These are phyloP conservation scores for Lithospermum erythrorhizon DNA, from an alignment of 257 asterid species.

Conservation along the genomic window DNA sequence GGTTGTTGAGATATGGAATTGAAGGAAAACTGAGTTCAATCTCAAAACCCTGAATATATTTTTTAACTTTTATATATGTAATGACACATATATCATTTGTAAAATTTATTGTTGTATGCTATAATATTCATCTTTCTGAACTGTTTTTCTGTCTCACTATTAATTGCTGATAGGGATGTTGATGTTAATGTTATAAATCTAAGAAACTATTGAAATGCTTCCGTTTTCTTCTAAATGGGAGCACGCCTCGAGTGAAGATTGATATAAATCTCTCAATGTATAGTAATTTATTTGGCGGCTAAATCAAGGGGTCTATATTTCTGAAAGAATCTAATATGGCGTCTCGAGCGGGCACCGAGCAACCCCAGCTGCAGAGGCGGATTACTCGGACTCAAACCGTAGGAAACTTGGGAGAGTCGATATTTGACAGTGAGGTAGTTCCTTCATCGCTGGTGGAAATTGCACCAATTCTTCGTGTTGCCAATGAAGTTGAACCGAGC, in stretches of 20 bases:
- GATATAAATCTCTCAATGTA: neutral
- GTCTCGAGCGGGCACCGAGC: constrained; percentile 56
- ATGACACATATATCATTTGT: too few species aligned
- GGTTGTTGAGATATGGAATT: too few species aligned
- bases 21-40: too few species aligned
- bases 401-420: constrained; percentile 70
- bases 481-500: constrained; percentile 87
- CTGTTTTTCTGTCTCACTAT: too few species aligned
- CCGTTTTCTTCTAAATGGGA: neutral
- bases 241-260: neutral
- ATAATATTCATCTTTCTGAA: neutral
- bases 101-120: neutral
- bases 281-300: too few species aligned
- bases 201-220: neutral
- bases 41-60: too few species aligned
- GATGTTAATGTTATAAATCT: too few species aligned
- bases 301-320: neutral
- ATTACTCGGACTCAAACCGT: constrained; percentile 67
- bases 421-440: constrained; percentile 78
- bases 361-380: constrained; percentile 57
- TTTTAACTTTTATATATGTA: too few species aligned
- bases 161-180: too few species aligned
- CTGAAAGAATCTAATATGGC: constrained; percentile 25
- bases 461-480: constrained; percentile 88
- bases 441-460: constrained; percentile 78